phyloP scores from a whole-genome alignment of 192 early-diverging fungal species.

The Rhizophagus prolifer region DNA sequence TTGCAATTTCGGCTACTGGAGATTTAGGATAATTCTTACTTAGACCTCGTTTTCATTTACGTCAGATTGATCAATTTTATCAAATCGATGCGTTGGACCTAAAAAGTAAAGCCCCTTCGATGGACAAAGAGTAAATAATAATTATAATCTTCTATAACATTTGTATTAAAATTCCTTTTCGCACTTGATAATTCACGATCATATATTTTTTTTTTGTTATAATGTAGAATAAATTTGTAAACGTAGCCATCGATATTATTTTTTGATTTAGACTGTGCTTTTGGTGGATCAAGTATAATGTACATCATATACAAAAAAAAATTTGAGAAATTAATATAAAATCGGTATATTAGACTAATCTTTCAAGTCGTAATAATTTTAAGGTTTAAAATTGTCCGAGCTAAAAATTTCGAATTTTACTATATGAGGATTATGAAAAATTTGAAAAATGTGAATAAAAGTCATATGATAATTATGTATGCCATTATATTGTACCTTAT shows the following conservation, averaged over 20 bases:
- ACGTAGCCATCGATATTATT: neutral
- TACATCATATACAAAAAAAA: neutral
- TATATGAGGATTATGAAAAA: too few species aligned
- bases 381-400: too few species aligned
- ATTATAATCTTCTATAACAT: neutral
- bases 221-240: neutral
- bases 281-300: neutral
- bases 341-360: neutral
- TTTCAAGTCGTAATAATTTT: neutral
- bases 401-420: too few species aligned
- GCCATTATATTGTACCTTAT: too few species aligned
- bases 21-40: constrained; percentile 24
- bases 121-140: constrained; percentile 5
- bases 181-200: neutral
- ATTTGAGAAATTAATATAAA: neutral
- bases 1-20: neutral
- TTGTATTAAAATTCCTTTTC: neutral
- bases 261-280: neutral
- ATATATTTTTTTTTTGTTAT: constrained; percentile 6
- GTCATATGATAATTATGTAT: too few species aligned
- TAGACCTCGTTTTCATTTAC: constrained; percentile 17
- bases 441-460: too few species aligned
- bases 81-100: constrained; percentile 5
- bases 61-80: constrained; percentile 25
- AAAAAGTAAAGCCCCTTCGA: constrained; percentile 19